Conservation (phyloP, 306 rosid species). For the Prunus mira region DNA sequence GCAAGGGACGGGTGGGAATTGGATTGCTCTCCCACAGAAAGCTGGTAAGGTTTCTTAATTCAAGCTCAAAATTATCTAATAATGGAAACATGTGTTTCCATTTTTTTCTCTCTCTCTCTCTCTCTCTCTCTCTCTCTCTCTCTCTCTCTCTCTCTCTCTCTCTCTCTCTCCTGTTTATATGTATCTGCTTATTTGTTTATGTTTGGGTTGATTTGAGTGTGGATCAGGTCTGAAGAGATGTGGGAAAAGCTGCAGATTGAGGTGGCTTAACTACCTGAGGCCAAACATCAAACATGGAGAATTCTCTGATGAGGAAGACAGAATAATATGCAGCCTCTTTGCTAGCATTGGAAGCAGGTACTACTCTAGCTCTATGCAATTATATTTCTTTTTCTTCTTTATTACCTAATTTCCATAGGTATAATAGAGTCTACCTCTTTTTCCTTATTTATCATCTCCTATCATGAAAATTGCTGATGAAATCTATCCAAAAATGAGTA, state of each 20-base stretch:
- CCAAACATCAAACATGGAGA: constrained; percentile 95
- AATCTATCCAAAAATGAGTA: constrained; percentile 27
- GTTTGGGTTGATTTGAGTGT: background rate
- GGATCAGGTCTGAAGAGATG: constrained; percentile 79
- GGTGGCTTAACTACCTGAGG: constrained; percentile 95
- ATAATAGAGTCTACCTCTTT: background rate
- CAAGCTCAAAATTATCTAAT: background rate
- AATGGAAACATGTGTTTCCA: background rate
- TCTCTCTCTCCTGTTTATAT: too few species aligned
- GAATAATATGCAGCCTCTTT: constrained; percentile 73
- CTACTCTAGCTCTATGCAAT: background rate
- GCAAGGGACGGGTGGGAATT: constrained; percentile 88
- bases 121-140: constrained; percentile 1
- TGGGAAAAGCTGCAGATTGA: constrained; percentile 92
- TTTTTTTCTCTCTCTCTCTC: too few species aligned
- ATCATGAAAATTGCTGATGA: constrained; percentile 10
- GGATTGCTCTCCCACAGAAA: constrained; percentile 95
- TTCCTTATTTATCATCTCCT: constrained; percentile 3
- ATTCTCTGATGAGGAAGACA: constrained; percentile 91
- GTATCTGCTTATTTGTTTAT: background rate
- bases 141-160: background rate
- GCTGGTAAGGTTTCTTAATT: constrained; percentile 52
- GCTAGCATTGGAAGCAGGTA: constrained; percentile 90
- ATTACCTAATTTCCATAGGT: background rate
- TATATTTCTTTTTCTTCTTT: background rate